These are phyloP conservation scores for Phoma sp. DNA, from an alignment of 2,329 filamentous ascomycete genomes.

Conservation along the genomic window DNA sequence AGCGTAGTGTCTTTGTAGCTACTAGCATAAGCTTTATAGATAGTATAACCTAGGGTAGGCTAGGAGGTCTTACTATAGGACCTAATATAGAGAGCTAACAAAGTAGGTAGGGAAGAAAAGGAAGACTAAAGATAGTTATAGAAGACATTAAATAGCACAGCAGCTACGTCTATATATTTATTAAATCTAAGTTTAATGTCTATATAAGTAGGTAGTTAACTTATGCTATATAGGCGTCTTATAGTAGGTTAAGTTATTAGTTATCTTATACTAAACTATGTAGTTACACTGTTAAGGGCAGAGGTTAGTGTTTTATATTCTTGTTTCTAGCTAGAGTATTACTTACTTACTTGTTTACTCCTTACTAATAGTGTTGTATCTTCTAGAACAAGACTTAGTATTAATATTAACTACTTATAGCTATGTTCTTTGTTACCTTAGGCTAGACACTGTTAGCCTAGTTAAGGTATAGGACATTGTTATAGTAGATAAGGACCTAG, in stretches of 20 bases:
- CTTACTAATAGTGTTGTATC: not conserved
- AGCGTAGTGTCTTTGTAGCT: too few relatives aligned
- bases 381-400: not conserved
- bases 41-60: too few relatives aligned
- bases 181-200: not conserved
- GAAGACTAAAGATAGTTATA: conserved; percentile 51
- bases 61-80: conserved; percentile 56
- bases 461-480: too few relatives aligned
- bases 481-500: too few relatives aligned
- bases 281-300: not conserved
- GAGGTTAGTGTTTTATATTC: conserved; percentile 3
- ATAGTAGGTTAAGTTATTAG: not conserved
- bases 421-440: too few relatives aligned
- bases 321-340: not conserved
- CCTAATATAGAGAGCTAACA: conserved; percentile 29
- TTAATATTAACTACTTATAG: conserved; percentile 48
- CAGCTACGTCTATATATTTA: conserved; percentile 6
- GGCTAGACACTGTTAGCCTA: too few relatives aligned
- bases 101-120: conserved; percentile 32
- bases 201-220: not conserved
- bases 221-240: not conserved
- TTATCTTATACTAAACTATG: conserved; percentile 7
- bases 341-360: too few relatives aligned
- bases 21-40: too few relatives aligned
- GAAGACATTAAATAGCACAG: conserved; percentile 65